phyloP scores from a whole-genome alignment of 805 yeast genomes.

The Sungouiella blattae region DNA sequence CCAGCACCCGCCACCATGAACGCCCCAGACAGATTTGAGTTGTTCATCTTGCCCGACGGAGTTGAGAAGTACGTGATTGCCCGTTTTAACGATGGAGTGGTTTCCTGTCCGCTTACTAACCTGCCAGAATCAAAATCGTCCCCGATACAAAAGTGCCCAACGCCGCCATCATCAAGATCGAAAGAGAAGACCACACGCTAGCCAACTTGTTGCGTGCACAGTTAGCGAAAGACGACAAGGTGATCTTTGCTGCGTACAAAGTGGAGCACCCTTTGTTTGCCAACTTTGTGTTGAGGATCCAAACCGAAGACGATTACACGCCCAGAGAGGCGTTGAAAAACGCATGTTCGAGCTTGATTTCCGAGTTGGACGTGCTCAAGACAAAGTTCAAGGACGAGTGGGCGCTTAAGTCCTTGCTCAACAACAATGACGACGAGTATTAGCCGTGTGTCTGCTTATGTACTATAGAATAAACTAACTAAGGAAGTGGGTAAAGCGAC shows the following conservation, averaged over 20 bases:
- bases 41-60: conserved; percentile 96
- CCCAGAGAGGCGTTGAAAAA: conserved; percentile 87
- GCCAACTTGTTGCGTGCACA: conserved; percentile 89
- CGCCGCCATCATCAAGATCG: conserved; percentile 88
- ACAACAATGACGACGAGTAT: conserved; percentile 43
- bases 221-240: conserved; percentile 78
- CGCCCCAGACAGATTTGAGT: conserved; percentile 98
- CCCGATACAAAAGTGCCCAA: conserved; percentile 96
- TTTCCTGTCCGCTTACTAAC: no score
- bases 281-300: conserved; percentile 88
- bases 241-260: conserved; percentile 95
- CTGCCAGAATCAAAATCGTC: conserved; percentile 66
- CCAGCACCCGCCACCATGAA: conserved; percentile 55
- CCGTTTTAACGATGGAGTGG: no score
- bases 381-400: conserved; percentile 87
- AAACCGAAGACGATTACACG: conserved; percentile 91
- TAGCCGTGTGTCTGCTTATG: conserved; percentile 2
- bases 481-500: no score
- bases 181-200: conserved; percentile 95
- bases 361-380: conserved; percentile 69
- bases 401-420: conserved; percentile 75
- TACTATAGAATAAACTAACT: conserved; percentile 1
- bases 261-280: conserved; percentile 98
- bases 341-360: conserved; percentile 82
- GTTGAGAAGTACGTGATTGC: conserved; percentile 76